Evolutionary conservation across 768 basidiomycete genomes (phyloP), one percentile per base, ranked within the genome.

Genomic region (Suillus lakei): DNA sequence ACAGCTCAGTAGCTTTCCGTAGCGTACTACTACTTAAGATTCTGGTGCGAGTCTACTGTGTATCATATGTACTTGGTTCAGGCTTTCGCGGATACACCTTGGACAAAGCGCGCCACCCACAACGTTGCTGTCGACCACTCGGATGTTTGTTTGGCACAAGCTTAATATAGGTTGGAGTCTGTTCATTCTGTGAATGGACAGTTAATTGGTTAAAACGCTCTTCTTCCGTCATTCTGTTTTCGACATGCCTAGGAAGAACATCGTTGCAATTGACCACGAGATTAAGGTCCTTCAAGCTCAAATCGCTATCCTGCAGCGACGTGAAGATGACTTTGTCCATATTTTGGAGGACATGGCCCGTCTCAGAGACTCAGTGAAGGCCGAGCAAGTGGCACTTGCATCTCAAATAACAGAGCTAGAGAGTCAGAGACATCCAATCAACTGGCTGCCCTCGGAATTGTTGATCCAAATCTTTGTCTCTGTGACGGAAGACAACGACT

Each of bases 391-490:
- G 64, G 69, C 65, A 0, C 67, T 83, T 36, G 74, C 74, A 55
- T 67, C 68, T 41, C 76, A 73, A 64, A 70, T 74, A 44, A 67
- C 58, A 63, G 72, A 74, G 28, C 74, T 86, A n/a, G 73, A 82
- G 53, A 77, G 74, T 16, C 77, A 81, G 69, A 80, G 76, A 54
- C 75, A 80, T 30, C 85, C 85, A 18, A 78, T 85, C 63, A 81
- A 84, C 66, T 84, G 83, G 80, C 79, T 86, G 54, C 85, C 86
- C 16, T 65, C 77, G 43, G 86, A 87, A 67, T 71, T 86, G 23
- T 79, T 87, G 48, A 68, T 77, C 44, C 76, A 81, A 8, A 78
- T 86, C 60, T 87, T 86, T 65, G 64, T 77, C 61, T 67, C 77
- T 32, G 70, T 71, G 43, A 59, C 68, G 41, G 68, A 71, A 65